phyloP scores from a whole-genome alignment of 139 green algal species.

The Chlorella ohadii region DNA sequence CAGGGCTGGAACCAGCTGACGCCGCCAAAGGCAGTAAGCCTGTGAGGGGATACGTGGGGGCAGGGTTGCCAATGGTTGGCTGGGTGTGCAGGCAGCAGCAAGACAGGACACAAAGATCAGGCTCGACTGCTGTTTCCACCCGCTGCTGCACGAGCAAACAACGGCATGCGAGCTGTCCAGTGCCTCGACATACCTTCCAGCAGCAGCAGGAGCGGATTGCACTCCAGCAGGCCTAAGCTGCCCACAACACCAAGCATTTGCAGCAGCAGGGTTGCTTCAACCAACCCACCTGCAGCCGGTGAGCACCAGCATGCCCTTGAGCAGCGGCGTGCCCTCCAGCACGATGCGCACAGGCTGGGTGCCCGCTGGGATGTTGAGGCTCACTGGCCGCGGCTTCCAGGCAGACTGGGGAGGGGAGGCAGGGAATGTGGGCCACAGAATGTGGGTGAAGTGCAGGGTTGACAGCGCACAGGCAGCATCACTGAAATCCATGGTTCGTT shows the following conservation, averaged over 20 bases:
- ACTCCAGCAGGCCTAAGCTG: no score
- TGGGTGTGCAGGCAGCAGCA: neutral
- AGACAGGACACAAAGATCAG: neutral
- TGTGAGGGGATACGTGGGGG: neutral
- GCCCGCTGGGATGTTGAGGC: conserved; percentile 53
- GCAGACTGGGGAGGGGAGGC: neutral
- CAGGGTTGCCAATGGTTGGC: neutral
- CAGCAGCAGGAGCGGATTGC: no score
- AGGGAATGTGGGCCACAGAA: no score
- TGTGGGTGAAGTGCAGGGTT: no score
- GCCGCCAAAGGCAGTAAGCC: conserved; percentile 45
- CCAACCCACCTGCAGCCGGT: conserved; percentile 52
- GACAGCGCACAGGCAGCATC: no score
- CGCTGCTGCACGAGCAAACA: no score
- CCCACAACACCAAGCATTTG: no score
- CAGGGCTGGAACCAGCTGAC: conserved; percentile 61
- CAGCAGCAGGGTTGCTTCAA: no score
- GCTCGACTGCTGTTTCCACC: no score
- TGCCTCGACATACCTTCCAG: no score
- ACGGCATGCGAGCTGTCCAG: no score
- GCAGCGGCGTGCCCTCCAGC: conserved; percentile 54
- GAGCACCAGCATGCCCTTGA: conserved; percentile 57
- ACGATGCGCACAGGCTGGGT: conserved; percentile 57
- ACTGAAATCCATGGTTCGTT: no score
- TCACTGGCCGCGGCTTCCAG: conserved; percentile 49